phyloP scores from a whole-genome alignment of 306 rosid genomes.

The Gastrolobium bilobum region DNA sequence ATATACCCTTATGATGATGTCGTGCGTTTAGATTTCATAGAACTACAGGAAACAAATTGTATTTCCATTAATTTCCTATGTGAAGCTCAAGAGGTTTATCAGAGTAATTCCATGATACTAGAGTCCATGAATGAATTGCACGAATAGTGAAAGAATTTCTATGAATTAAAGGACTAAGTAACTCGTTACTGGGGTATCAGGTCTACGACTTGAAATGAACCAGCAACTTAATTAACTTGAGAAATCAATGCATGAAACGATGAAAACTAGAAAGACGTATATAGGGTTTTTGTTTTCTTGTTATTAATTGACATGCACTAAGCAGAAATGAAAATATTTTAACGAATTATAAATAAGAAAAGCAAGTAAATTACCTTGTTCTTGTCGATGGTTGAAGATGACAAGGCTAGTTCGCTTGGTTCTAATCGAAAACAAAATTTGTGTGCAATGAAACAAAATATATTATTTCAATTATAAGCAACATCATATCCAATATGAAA shows the following conservation, averaged over 20 bases:
- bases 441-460: constrained; percentile 28
- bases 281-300: neutral
- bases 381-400: constrained; percentile 31
- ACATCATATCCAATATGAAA: constrained; percentile 12
- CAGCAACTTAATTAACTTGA: no score
- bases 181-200: no score
- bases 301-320: neutral
- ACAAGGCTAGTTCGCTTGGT: constrained; percentile 39
- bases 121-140: no score
- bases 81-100: no score
- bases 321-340: neutral
- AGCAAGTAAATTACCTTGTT: constrained; percentile 41
- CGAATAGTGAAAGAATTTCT: no score
- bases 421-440: constrained; percentile 45
- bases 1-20: no score
- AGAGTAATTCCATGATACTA: no score
- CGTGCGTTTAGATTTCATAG: no score
- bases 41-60: no score
- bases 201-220: no score
- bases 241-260: neutral
- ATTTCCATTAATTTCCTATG: no score
- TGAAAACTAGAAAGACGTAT: neutral
- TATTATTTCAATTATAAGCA: constrained; percentile 3
- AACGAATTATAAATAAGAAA: neutral
- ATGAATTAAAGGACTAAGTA: no score